A percentile compares a stretch with the other conserved stretches of the same genome.
Conservation (phyloP, 2,329 filamentous ascomycete species). For the Hysterium pulicare region DNA sequence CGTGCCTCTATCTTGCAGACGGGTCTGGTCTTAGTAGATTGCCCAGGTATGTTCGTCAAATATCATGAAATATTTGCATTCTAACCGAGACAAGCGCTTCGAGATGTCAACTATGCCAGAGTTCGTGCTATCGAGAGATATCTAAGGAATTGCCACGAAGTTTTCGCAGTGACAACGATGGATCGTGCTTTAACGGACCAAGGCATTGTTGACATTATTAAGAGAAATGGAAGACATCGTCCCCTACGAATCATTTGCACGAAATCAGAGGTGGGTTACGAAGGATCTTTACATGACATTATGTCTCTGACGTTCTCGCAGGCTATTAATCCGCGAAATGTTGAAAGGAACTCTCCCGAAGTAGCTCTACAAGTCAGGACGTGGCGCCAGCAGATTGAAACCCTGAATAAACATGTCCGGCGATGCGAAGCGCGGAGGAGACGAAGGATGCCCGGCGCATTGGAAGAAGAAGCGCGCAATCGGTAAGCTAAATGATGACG, state of each 20-base stretch:
- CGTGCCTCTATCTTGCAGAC: constrained; percentile 12
- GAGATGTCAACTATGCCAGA: constrained; percentile 8
- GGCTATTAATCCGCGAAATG: constrained; percentile 4
- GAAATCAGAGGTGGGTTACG: constrained; percentile 5
- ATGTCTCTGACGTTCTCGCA: not conserved
- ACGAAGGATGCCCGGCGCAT: constrained; percentile 8
- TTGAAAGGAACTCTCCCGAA: constrained; percentile 8
- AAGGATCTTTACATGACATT: not conserved
- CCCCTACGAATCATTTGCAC: constrained; percentile 14
- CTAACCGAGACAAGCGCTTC: constrained; percentile 1
- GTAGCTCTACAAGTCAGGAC: constrained; percentile 9
- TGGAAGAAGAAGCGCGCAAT: constrained; percentile 9
- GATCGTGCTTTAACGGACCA: constrained; percentile 5
- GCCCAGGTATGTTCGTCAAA: constrained; percentile 2
- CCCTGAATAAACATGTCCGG: constrained; percentile 8
- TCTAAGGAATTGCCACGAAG: constrained; percentile 11
- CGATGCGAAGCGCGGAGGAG: constrained; percentile 10
- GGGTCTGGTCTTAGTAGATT: constrained; percentile 11
- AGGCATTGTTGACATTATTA: constrained; percentile 7
- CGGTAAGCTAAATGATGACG: constrained; percentile 1
- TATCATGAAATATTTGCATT: not conserved
- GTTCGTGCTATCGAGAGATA: constrained; percentile 7
- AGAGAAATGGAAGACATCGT: constrained; percentile 9
- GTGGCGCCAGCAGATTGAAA: constrained; percentile 12
- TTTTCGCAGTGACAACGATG: constrained; percentile 12